These are phyloP conservation scores for Chlamydomonas reinhardtii DNA, from an alignment of 163 green algal species.

Conservation along the genomic window DNA sequence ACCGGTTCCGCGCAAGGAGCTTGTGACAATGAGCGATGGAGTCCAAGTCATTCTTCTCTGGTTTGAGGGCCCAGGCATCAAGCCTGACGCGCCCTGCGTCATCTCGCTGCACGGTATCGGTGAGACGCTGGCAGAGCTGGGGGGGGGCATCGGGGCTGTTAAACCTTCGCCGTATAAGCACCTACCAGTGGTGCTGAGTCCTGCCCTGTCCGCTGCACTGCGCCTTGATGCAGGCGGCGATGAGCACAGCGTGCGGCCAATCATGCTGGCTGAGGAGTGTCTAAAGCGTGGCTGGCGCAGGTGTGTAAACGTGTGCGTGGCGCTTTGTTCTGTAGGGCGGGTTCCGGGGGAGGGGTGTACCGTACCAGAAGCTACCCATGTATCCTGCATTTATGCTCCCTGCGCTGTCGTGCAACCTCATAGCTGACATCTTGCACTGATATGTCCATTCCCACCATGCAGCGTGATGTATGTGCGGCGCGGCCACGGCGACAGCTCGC, in stretches of 20 bases:
- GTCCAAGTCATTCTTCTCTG: constrained; percentile 23
- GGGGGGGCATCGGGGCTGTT: too few species aligned
- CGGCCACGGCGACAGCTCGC: constrained; percentile 30
- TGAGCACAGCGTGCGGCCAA: constrained; percentile 28
- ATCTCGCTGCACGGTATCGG: constrained; percentile 44
- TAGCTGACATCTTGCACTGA: too few species aligned
- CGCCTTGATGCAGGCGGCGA: constrained; percentile 8
- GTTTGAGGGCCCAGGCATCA: not conserved
- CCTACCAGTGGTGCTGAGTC: too few species aligned
- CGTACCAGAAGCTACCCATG: too few species aligned
- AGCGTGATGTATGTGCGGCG: constrained; percentile 42
- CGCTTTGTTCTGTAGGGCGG: too few species aligned
- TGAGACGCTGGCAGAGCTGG: not conserved
- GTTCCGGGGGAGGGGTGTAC: too few species aligned
- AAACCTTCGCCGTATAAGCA: too few species aligned
- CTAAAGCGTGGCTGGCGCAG: not conserved
- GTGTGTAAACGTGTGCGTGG: too few species aligned
- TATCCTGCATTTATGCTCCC: too few species aligned
- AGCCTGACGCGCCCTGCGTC: constrained; percentile 7
- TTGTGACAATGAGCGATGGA: constrained; percentile 17
- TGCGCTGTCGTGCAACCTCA: too few species aligned
- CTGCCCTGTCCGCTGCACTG: too few species aligned
- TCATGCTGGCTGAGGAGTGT: constrained; percentile 48
- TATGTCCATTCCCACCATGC: too few species aligned
- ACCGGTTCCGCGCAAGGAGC: constrained; percentile 3